Base-by-base conservation (phyloP, 306 rosid species). In the Leucaena leucocephala region DNA sequence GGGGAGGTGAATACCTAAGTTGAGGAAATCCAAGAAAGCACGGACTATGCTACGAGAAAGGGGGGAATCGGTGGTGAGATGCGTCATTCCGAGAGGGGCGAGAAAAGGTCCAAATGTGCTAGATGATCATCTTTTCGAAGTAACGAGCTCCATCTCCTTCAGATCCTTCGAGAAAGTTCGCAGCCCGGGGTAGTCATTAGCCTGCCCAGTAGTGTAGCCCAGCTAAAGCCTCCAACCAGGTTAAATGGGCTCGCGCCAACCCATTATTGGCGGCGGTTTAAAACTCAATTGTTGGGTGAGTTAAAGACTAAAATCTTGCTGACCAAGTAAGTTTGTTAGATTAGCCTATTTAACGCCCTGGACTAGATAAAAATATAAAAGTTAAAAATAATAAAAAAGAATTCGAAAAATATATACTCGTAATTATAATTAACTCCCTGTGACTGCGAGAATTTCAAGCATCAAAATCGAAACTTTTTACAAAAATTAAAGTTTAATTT, bases 31-130 rank as follows among this genome's bases (percentile, higher is more conserved):
- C 61, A 92, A 58, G 86, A 94, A 89, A 75, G 98, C 79, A 52
- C 91, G 89, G 76, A 88, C 98, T 80, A 94, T 85, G 84, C 95
- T 94, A 72, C 92, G 92, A 89, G 97, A 81, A 86, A 87, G 72
- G 17, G 90, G 92, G 19, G 93, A 89, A 84, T 92, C 93, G 72
- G 92, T 86, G 64, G 80, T 21, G 77, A 85, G 76, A 83, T 49
- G 77, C 75, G 92, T 76, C 97, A 89, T 91, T 17, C 22, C 14
- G 27, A 63, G 68, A 54, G 27, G 50, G 55, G 17, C 8, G 61
- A 75, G 73, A 21, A 8, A 36, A 42, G 62, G 57, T 22, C 19
- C 36, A 8, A 8, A 45, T 70, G n/a, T 6, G 79, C 22, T 59
- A 62, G 82, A 34, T 48, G 42, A 22, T 69, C 86, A 69, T 87